Percentiles rank a stretch among this genome's conserved stretches.
phyloP scores from a whole-genome alignment of 768 basidiomycete species.

The Termitomyces titanicus region DNA sequence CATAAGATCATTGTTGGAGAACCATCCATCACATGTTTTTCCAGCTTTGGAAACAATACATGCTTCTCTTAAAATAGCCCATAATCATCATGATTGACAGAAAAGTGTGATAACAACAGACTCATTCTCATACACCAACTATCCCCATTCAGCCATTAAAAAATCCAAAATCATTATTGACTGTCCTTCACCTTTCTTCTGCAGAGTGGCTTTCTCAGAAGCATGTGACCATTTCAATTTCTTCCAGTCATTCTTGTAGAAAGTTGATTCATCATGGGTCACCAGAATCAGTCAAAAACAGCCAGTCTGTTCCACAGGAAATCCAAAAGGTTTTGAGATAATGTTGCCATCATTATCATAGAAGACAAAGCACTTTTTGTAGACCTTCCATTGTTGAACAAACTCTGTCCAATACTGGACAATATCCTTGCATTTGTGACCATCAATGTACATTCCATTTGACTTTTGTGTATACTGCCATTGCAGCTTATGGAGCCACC shows the following conservation, averaged over 20 bases:
- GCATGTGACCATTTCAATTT: conserved; percentile 19
- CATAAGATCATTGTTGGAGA: not conserved
- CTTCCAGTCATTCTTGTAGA: conserved; percentile 25
- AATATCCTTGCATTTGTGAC: no score
- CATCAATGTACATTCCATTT: no score
- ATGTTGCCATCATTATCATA: not conserved
- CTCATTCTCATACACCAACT: conserved; percentile 20
- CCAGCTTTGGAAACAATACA: conserved; percentile 21
- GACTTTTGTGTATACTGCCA: no score
- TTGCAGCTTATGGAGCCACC: no score
- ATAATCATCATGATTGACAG: no score
- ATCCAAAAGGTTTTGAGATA: not conserved
- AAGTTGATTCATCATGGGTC: conserved; percentile 27
- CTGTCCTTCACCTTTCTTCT: conserved; percentile 23
- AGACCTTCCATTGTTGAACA: no score
- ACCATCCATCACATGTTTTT: conserved; percentile 24
- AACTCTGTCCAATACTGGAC: no score
- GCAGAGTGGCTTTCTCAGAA: conserved; percentile 5
- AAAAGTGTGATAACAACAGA: no score
- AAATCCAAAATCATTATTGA: conserved; percentile 35
- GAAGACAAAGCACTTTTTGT: not conserved
- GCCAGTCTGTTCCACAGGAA: not conserved
- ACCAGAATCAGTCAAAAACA: conserved; percentile 11
- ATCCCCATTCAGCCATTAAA: conserved; percentile 28
- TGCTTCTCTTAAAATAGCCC: conserved; percentile 5